phyloP scores from a whole-genome alignment of 306 rosid genomes.

The Ziziphus jujuba region DNA sequence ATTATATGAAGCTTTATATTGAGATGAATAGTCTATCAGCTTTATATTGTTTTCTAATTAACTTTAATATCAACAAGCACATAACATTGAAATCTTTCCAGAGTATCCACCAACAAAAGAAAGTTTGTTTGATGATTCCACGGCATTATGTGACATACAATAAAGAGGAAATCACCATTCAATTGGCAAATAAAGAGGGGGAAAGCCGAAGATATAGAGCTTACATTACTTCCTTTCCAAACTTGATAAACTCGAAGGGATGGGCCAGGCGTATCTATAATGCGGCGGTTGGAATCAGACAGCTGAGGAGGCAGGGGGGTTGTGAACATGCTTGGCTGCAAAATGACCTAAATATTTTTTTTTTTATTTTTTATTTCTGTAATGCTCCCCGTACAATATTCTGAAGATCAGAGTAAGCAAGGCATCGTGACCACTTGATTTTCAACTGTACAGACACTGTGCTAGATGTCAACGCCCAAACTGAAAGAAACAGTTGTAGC shows the following conservation, averaged over 20 bases:
- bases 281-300: slow-evolving; percentile 33
- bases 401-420: neutral
- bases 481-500: too few species aligned
- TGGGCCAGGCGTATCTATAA: slow-evolving; percentile 22
- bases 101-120: neutral
- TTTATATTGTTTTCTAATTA: too few species aligned
- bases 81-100: too few species aligned
- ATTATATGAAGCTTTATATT: neutral
- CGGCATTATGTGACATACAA: neutral
- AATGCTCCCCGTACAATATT: neutral
- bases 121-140: neutral
- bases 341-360: neutral
- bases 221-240: slow-evolving; percentile 51
- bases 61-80: too few species aligned
- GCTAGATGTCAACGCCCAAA: too few species aligned
- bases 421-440: neutral
- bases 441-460: too few species aligned
- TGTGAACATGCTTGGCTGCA: slow-evolving; percentile 10
- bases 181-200: neutral
- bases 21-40: neutral
- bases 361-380: neutral
- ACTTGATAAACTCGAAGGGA: slow-evolving; percentile 33
- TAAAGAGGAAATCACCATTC: neutral
- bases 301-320: slow-evolving; percentile 24
- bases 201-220: neutral